Base-by-base conservation (phyloP, 176 grass and related monocot genomes). In the Paspalum vaginatum region DNA sequence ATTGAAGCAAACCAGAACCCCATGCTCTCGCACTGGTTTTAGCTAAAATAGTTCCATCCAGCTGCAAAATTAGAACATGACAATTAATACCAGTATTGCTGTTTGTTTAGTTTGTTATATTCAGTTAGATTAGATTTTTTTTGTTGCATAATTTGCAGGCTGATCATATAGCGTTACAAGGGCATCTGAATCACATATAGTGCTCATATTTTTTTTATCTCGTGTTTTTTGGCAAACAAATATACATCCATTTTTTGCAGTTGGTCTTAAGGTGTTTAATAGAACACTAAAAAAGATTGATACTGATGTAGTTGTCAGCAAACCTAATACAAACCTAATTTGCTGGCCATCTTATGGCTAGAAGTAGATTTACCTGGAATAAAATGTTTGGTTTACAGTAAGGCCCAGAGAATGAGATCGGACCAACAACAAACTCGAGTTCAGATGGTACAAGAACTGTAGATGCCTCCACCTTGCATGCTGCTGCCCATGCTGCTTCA, bases 381-480 rank as follows among this genome's bases (percentile, higher is more conserved):
- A 98, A 9, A 74, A 89, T 98, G 60, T 98, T 98, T 13, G 83
- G 80, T 64, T 92, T 89, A 68, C 95, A 98, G 70, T 92, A 91
- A 79, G 89, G 87, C 50, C 95, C 95, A 51, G 92, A 94, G 73
- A 98, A 98, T 69, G 95, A 98, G 77, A 94, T 89, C 56, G 95
- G 92, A 0, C 95, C 95, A 65, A 98, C 78, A 11, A 92, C 80
- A 27, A 92, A 98, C 81, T 90, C 82, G 18, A 41, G 81, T 53
- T 90, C 81, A 60, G 79, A 82, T 75, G 95, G 95, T 82, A 98
- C 83, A 49, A 94, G 69, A 88, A 98, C 61, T 0, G 85, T 92
- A 8, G 95, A 94, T 66, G 91, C 91, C 59, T 90, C 87, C 77
- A 92, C 89, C 70, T 98, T 98, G 80, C 92, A 98, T 0, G 92